Evolutionary conservation across 2,329 filamentous ascomycete species (phyloP).

Genomic region (Monilinia laxa): DNA sequence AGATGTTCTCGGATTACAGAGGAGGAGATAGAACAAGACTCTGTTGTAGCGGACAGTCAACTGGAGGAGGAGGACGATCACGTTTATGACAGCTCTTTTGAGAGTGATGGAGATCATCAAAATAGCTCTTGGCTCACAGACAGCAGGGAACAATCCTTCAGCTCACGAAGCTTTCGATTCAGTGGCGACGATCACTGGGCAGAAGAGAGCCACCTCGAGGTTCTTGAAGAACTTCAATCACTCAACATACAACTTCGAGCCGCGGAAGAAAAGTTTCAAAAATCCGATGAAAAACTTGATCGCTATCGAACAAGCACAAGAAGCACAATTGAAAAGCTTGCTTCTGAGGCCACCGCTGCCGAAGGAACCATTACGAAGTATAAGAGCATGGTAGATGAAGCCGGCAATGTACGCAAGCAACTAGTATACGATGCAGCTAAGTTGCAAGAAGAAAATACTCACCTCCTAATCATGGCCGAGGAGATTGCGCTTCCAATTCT

Average conservation of each 20-base stretch:
- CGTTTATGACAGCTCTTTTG: too few relatives aligned
- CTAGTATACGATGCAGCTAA: neutral
- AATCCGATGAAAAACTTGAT: neutral
- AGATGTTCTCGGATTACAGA: neutral
- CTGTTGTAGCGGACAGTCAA: neutral
- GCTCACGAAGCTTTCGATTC: neutral
- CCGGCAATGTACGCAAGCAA: neutral
- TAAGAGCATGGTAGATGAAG: neutral
- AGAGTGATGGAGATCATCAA: neutral
- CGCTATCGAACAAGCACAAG: neutral
- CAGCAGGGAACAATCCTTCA: neutral
- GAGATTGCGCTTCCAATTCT: slow-evolving; percentile 5
- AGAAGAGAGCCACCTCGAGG: neutral
- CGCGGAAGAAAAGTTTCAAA: neutral
- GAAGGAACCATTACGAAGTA: neutral
- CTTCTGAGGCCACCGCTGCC: neutral
- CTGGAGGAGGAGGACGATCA: neutral
- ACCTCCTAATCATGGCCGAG: neutral
- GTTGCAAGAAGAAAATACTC: neutral
- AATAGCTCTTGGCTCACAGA: neutral
- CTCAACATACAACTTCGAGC: neutral
- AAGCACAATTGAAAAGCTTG: neutral
- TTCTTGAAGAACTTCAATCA: neutral
- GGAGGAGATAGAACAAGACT: neutral
- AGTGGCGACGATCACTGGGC: neutral